These are phyloP conservation scores for Trichocomaceae sp. DNA, from an alignment of 2,329 filamentous ascomycete species.

Conservation along the genomic window DNA sequence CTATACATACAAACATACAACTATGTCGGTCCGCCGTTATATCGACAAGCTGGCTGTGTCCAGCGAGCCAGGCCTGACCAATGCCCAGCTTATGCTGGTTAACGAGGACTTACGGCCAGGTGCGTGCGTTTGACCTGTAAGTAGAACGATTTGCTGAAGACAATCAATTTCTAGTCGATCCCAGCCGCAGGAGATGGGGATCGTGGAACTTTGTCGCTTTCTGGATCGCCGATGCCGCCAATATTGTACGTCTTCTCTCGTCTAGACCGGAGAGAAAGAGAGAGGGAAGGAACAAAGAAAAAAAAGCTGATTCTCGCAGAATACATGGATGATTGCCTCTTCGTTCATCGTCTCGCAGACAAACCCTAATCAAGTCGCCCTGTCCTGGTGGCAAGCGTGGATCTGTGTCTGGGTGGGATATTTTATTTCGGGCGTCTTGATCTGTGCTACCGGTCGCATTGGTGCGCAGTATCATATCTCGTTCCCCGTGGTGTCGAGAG, in stretches of 20 bases:
- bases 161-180: slow-evolving; percentile 58
- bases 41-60: slow-evolving; percentile 62
- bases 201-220: slow-evolving; percentile 84
- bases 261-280: no score
- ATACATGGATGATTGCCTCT: slow-evolving; percentile 90
- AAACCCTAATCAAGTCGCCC: slow-evolving; percentile 16
- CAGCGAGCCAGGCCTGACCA: slow-evolving; percentile 68
- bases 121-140: slow-evolving; percentile 21
- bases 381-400: slow-evolving; percentile 91
- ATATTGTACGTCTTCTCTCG: slow-evolving; percentile 50
- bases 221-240: slow-evolving; percentile 79
- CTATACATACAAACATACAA: no score
- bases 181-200: slow-evolving; percentile 72
- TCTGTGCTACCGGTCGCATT: slow-evolving; percentile 72
- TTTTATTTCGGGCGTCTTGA: slow-evolving; percentile 65
- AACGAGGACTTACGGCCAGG: slow-evolving; percentile 72
- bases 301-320: slow-evolving; percentile 37
- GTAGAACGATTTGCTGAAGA: background rate
- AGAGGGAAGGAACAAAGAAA: background rate
- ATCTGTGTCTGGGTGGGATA: slow-evolving; percentile 86
- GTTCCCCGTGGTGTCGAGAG: slow-evolving; percentile 71
- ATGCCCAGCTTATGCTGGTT: slow-evolving; percentile 75
- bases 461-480: slow-evolving; percentile 83
- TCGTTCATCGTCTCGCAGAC: slow-evolving; percentile 66
- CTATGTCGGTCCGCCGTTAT: slow-evolving; percentile 16